Conservation (phyloP, 805 yeast species). For the Hanseniaspora pseudoguilliermondii region DNA sequence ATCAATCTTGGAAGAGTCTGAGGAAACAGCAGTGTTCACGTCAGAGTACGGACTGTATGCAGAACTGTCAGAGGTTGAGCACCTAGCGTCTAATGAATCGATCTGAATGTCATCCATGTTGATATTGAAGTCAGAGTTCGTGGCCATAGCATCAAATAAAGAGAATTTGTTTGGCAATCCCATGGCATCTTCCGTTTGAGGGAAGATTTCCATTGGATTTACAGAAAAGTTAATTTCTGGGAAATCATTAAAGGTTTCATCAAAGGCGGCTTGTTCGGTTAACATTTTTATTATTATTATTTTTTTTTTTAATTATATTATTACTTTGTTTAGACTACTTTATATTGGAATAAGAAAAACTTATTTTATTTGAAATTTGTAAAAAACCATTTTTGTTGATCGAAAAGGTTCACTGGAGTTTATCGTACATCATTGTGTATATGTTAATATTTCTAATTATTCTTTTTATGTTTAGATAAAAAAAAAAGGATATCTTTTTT, state of each 20-base stretch:
- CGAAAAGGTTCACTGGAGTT: conserved; percentile 8
- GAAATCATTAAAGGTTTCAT: not conserved
- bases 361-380: not conserved
- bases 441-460: not conserved
- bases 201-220: not conserved
- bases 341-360: not conserved
- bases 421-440: conserved; percentile 1
- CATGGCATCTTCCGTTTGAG: not conserved
- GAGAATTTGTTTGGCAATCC: not conserved
- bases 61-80: not conserved
- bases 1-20: not conserved
- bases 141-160: not conserved
- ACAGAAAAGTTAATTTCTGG: not conserved
- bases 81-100: not conserved
- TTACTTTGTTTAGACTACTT: not conserved
- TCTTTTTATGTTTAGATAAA: no score
- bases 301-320: not conserved
- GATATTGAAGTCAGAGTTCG: not conserved
- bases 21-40: not conserved
- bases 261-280: not conserved
- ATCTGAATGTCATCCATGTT: not conserved
- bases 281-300: not conserved
- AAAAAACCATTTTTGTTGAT: not conserved
- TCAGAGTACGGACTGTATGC: not conserved
- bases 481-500: not conserved